Percentiles rank a stretch among this genome's conserved stretches.
Conservation (phyloP, 495 filamentous ascomycete genomes). For the Tirmania nivea region DNA sequence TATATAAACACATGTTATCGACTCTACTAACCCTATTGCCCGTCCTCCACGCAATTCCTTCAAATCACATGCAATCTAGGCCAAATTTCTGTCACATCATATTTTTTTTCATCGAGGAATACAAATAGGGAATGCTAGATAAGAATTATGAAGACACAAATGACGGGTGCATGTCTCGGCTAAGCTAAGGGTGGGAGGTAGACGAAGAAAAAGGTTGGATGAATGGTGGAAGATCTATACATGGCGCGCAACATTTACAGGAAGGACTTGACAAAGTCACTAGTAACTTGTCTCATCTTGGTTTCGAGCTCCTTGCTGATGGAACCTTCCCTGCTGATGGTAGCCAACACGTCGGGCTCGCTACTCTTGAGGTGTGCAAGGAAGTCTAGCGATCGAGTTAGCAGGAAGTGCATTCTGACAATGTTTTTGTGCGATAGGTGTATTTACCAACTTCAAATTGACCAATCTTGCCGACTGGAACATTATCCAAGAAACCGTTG, state of each 20-base stretch:
- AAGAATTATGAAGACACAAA: too few species aligned
- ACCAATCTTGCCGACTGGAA: slow-evolving; percentile 73
- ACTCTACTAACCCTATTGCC: too few species aligned
- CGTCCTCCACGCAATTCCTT: too few species aligned
- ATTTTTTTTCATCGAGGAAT: too few species aligned
- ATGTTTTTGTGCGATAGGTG: background rate
- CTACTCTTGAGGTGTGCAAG: slow-evolving; percentile 72
- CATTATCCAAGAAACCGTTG: slow-evolving; percentile 74
- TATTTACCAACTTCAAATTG: slow-evolving; percentile 46
- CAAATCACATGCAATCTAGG: too few species aligned
- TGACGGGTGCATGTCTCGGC: background rate
- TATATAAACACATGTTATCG: too few species aligned
- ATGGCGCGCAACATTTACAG: slow-evolving; percentile 12
- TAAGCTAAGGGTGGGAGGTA: too few species aligned
- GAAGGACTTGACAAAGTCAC: slow-evolving; percentile 63
- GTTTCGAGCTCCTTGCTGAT: slow-evolving; percentile 87
- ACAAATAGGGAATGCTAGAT: too few species aligned
- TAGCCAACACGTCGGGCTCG: slow-evolving; percentile 59
- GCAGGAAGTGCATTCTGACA: background rate
- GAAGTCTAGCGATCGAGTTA: slow-evolving; percentile 37
- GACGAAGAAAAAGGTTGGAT: background rate
- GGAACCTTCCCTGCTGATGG: slow-evolving; percentile 90
- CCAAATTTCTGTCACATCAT: too few species aligned
- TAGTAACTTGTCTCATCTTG: slow-evolving; percentile 59
- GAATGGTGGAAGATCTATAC: background rate